Evolutionary conservation across 371 early-diverging fungal genomes (phyloP), one percentile per base, ranked within the genome.

Genomic region (Basidiobolus meristosporus): DNA sequence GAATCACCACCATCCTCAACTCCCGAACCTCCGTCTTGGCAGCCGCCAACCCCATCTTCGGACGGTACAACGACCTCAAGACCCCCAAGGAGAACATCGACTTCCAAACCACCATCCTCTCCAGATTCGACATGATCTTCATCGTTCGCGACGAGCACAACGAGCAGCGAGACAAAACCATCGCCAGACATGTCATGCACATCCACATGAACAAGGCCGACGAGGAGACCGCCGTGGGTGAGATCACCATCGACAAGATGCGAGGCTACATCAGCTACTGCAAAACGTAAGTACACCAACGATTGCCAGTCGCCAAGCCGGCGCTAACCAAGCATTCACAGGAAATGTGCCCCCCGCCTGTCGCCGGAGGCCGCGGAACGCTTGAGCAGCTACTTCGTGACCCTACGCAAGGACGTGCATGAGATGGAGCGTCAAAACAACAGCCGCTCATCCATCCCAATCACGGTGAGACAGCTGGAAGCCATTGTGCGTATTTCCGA

Each of bases 11-110:
- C 0, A 89, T 98, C 42, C 68, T 99, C 23, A 98, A 99, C 61
- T 90, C 98, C 3, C 70, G 99, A 44, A 90, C 98, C 0, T 86
- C 95, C 20, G 96, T 99, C 4, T 66, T 99, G 20, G 99, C 99
- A 2, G 99, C 99, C 7, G 99, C 99, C n/a, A 99, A 99, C 63
- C 99, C 99, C n/a, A 87, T 95, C 17, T 98, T 97, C 70, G 99
- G 99, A 43, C 81, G 98, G 38, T 99, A 98, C 60, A 97, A 99
- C 64, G 99, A 99, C 54, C 79, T 83, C 74, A 96, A 92, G 57
- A 77, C 85, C 9, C 84, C 98, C 45, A 40, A 10, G 48, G 48
- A 91, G 64, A 99, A 99, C 56, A 98, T 99, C 45, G 99, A 99
- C 60, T 98, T 99, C 68, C 98, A 97, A 62, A 86, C 96, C 1